phyloP scores from a whole-genome alignment of 192 early-diverging fungal genomes.

The Coemansia sp. region DNA sequence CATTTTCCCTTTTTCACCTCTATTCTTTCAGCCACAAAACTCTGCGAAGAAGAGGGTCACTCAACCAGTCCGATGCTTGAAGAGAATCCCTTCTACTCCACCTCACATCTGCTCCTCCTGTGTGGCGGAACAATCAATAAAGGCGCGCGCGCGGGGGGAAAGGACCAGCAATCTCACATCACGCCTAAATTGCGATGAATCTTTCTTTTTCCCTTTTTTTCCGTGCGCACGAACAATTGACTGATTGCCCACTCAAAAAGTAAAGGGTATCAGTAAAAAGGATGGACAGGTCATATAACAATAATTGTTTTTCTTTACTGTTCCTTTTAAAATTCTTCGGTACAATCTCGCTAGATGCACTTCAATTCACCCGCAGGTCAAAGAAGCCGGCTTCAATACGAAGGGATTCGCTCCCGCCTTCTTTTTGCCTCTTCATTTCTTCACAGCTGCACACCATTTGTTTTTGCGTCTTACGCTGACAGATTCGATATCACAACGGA shows the following conservation, averaged over 20 bases:
- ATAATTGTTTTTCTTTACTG: neutral
- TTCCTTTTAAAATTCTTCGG: neutral
- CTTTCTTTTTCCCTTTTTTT: neutral
- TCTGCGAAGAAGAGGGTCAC: neutral
- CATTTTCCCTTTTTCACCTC: neutral
- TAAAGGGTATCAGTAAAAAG: neutral
- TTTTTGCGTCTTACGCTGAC: neutral
- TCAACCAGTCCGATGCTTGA: slow-evolving; percentile 4
- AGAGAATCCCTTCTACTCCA: neutral
- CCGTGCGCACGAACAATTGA: neutral
- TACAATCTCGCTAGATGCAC: neutral
- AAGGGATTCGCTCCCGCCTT: neutral
- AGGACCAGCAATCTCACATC: neutral
- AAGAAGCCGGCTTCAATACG: neutral
- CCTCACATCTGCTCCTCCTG: neutral
- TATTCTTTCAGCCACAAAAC: neutral
- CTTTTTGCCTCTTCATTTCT: neutral
- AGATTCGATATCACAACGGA: slow-evolving; percentile 9
- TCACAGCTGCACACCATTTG: neutral
- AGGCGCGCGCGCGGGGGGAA: neutral
- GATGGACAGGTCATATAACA: neutral
- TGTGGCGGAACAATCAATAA: slow-evolving; percentile 2
- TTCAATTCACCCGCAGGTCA: slow-evolving; percentile 8
- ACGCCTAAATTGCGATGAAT: neutral
- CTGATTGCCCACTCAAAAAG: neutral